These are phyloP conservation scores for Cadophora malorum DNA, from an alignment of 2,329 filamentous ascomycete genomes.

Conservation along the genomic window DNA sequence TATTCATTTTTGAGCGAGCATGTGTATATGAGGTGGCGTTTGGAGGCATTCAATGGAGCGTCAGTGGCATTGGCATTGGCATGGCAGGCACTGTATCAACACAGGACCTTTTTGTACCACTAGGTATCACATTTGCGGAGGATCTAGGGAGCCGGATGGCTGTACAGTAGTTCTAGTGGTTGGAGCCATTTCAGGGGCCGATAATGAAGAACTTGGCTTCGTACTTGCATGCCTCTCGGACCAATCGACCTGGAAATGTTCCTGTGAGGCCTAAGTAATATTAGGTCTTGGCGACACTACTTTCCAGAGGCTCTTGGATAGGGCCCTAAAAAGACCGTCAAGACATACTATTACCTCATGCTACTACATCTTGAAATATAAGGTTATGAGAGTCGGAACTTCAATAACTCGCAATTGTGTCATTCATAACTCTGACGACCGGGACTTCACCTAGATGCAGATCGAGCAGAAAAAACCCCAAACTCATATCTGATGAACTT, in stretches of 20 bases:
- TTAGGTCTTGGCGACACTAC: too few species aligned
- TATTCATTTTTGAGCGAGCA: conserved; percentile 23
- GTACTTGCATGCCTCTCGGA: background rate
- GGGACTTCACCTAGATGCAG: too few species aligned
- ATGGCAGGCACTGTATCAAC: conserved; percentile 26
- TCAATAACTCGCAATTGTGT: too few species aligned
- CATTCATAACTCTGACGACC: too few species aligned
- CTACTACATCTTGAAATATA: too few species aligned
- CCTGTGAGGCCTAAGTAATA: background rate
- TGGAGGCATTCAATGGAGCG: background rate
- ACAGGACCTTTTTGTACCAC: conserved; percentile 18
- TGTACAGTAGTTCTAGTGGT: conserved; percentile 11
- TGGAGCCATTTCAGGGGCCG: background rate
- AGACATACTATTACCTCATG: too few species aligned
- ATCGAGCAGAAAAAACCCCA: too few species aligned
- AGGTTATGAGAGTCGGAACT: too few species aligned
- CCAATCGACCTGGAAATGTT: background rate
- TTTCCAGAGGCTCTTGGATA: too few species aligned
- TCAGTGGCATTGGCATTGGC: conserved; percentile 23
- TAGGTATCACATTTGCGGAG: conserved; percentile 1
- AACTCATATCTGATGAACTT: too few species aligned
- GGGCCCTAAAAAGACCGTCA: too few species aligned
- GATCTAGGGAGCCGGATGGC: background rate
- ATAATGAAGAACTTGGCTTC: conserved; percentile 1
- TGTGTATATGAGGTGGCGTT: conserved; percentile 20